Base-by-base conservation (phyloP, 2,329 filamentous ascomycete species). In the Penicillium brevicompactum region DNA sequence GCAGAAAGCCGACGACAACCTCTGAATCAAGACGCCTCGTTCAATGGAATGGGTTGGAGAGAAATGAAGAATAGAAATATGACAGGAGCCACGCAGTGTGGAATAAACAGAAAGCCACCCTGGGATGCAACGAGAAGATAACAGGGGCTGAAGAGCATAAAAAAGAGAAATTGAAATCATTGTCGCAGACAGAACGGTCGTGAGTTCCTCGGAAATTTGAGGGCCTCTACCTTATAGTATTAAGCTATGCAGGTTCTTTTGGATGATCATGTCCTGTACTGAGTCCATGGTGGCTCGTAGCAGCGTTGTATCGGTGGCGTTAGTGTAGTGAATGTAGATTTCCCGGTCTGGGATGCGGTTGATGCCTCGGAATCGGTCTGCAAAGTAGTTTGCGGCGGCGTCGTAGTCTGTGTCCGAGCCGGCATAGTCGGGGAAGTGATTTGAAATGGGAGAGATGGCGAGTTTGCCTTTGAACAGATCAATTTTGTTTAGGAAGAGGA, bases 401-500 rank as follows among this genome's bases (percentile, higher is more conserved):
- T 90, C 88, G 72, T 86, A 87, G 72, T 91, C 88, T 61, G 85
- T 84, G 34, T 85, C 76, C 9, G 87, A 84, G 30, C 89, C 90
- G 59, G 84, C 83, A 77, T 91, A 93, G 69, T 93, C 90, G 41
- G 88, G 88, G 75, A 92, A 92, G 56, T 91, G 87, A 51, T 86
- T 84, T 55, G 84, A 85, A 62, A 93, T 88, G 3, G 89, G 87
- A 60, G 87, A 90, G 53, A 82, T 79, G 2, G 81, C 75, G 34
- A 93, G 80, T 78, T 93, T 93, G 67, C 87, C 85, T 71, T 85
- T 88, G 81, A 93, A 93, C 11, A 92, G 80, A 74, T 93, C 90
- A 78, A 92, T 92, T 79, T 93, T 93, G 81, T 92, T 93, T 57
- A 93, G 81, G 77, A 93, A 93, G 49, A 93, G 83, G 62, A 93